These are phyloP conservation scores for Kodamaea arcana DNA, from an alignment of 1,139 yeast species.

Conservation along the genomic window DNA sequence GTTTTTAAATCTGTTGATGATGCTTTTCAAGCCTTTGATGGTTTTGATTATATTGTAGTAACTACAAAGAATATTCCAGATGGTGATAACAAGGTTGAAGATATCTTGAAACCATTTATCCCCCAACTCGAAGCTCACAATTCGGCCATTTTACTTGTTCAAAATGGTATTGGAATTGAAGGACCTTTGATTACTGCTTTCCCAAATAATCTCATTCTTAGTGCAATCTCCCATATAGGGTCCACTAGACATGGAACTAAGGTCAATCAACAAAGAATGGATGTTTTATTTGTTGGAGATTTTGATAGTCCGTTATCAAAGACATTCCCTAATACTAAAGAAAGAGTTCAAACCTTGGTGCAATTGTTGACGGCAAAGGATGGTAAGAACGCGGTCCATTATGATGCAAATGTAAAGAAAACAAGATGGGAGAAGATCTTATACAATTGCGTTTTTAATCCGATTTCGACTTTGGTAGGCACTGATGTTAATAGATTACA, in stretches of 20 bases:
- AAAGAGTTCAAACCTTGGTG: conserved; percentile 39
- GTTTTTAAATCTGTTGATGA: conserved; percentile 41
- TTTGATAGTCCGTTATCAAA: conserved; percentile 21
- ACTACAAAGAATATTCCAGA: conserved; percentile 78
- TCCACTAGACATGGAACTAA: conserved; percentile 54
- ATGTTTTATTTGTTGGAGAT: conserved; percentile 53
- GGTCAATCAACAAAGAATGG: conserved; percentile 50
- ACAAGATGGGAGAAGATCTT: conserved; percentile 71
- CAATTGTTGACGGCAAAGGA: conserved; percentile 43
- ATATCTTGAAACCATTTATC: conserved; percentile 56
- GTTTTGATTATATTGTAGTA: conserved; percentile 63
- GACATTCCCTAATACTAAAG: conserved; percentile 17
- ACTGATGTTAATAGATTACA: conserved; percentile 57
- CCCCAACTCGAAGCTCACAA: conserved; percentile 18
- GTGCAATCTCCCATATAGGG: conserved; percentile 68
- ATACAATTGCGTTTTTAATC: conserved; percentile 66
- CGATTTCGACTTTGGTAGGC: conserved; percentile 50
- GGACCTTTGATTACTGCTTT: conserved; percentile 51
- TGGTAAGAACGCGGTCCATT: conserved; percentile 36
- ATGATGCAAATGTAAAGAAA: conserved; percentile 46
- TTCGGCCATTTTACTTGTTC: conserved; percentile 28
- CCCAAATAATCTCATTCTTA: conserved; percentile 57
- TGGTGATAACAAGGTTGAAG: conserved; percentile 48
- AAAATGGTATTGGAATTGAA: conserved; percentile 76
- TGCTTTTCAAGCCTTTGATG: conserved; percentile 40